Evolutionary conservation across 257 asterid species (phyloP).

Genomic region (Lycium barbarum): DNA sequence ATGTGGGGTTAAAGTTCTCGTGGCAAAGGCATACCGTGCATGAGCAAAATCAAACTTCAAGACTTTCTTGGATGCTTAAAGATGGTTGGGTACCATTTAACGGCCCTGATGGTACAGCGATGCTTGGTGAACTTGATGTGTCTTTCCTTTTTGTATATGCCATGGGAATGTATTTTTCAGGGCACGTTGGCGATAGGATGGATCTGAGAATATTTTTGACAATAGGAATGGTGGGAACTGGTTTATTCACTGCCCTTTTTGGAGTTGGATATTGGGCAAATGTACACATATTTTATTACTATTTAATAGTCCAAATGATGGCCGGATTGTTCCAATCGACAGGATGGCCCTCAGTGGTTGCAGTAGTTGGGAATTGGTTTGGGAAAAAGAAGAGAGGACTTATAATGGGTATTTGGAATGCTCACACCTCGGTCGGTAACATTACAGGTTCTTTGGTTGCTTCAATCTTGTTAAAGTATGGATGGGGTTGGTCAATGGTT

Average conservation of each 20-base stretch:
- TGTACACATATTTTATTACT: slow-evolving; percentile 74
- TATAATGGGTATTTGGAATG: slow-evolving; percentile 98
- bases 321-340: slow-evolving; percentile 96
- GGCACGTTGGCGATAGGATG: slow-evolving; percentile 91
- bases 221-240: slow-evolving; percentile 93
- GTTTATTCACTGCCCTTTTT: slow-evolving; percentile 85
- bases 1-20: slow-evolving; percentile 40
- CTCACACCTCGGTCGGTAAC: slow-evolving; percentile 96
- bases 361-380: slow-evolving; percentile 95
- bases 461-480: slow-evolving; percentile 73
- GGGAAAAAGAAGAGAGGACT: slow-evolving; percentile 96
- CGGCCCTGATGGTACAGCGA: slow-evolving; percentile 71
- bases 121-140: slow-evolving; percentile 95
- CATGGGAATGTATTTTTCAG: slow-evolving; percentile 85
- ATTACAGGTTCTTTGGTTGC: slow-evolving; percentile 87
- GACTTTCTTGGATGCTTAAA: slow-evolving; percentile 52
- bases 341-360: slow-evolving; percentile 99
- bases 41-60: slow-evolving; percentile 40
- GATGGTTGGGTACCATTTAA: slow-evolving; percentile 91
- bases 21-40: slow-evolving; percentile 59
- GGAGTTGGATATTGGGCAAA: slow-evolving; percentile 91
- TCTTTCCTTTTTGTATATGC: slow-evolving; percentile 92
- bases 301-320: slow-evolving; percentile 79
- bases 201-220: slow-evolving; percentile 83
- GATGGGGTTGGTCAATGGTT: slow-evolving; percentile 99